These are phyloP conservation scores for Paxillus ammoniavirescens DNA, from an alignment of 768 basidiomycete species.

Conservation along the genomic window DNA sequence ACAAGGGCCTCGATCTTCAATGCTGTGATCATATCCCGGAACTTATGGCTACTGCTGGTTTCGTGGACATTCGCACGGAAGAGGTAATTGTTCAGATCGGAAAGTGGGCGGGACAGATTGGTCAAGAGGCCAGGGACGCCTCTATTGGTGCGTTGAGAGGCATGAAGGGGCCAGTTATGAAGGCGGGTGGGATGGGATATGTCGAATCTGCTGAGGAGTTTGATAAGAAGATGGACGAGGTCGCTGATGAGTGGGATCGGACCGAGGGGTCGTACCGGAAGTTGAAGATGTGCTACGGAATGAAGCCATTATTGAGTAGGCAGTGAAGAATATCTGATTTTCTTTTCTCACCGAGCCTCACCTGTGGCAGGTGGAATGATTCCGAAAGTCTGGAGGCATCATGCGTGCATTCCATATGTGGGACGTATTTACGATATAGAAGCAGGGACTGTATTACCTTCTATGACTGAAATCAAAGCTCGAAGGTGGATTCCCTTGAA, in stretches of 20 bases:
- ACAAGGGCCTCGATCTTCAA: conserved; percentile 8
- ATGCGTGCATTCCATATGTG: too few relatives aligned
- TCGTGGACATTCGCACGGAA: conserved; percentile 8
- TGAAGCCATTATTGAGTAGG: neutral
- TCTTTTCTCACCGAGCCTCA: too few relatives aligned
- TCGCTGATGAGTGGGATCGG: conserved; percentile 24
- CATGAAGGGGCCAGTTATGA: conserved; percentile 21
- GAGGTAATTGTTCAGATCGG: conserved; percentile 13
- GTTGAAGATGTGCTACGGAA: conserved; percentile 4
- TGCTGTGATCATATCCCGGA: conserved; percentile 11
- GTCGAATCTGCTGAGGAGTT: conserved; percentile 15
- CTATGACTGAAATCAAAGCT: too few relatives aligned
- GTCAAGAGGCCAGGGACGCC: conserved; percentile 17
- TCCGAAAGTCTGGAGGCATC: too few relatives aligned
- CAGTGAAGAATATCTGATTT: too few relatives aligned
- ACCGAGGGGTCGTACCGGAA: conserved; percentile 6
- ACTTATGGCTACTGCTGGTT: conserved; percentile 1
- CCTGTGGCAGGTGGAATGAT: too few relatives aligned
- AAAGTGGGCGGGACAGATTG: conserved; percentile 17
- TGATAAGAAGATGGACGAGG: conserved; percentile 13
- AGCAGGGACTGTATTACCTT: too few relatives aligned
- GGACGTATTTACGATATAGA: too few relatives aligned
- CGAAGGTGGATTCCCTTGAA: too few relatives aligned
- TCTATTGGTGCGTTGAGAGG: conserved; percentile 19
- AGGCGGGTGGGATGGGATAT: conserved; percentile 21